These are phyloP conservation scores for Gossypium longicalyx DNA, from an alignment of 345 rosid genomes.

Conservation along the genomic window DNA sequence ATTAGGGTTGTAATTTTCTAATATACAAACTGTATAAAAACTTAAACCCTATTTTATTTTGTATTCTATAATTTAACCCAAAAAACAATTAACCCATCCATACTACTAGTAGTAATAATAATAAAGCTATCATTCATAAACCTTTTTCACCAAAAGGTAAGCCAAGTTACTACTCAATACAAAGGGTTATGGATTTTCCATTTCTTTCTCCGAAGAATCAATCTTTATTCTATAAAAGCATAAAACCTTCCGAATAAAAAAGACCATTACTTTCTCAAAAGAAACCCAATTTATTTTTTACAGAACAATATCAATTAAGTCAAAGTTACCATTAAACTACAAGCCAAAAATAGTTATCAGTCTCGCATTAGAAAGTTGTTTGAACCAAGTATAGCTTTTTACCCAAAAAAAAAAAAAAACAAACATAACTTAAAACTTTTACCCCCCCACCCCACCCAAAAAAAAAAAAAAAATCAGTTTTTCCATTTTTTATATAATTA, in stretches of 20 bases:
- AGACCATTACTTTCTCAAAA: constrained; percentile 5
- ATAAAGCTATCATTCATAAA: too few relatives aligned
- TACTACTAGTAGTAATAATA: too few relatives aligned
- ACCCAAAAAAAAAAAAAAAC: not conserved
- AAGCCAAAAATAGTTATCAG: not conserved
- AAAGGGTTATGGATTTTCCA: not conserved
- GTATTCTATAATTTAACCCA: too few relatives aligned
- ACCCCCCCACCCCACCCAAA: too few relatives aligned
- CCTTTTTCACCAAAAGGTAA: constrained; percentile 1
- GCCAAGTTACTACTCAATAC: not conserved
- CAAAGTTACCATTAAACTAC: not conserved
- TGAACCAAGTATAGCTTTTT: not conserved
- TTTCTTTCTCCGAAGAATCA: not conserved
- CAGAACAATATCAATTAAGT: not conserved
- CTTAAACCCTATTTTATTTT: too few relatives aligned
- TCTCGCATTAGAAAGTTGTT: not conserved
- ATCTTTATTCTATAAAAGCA: not conserved
- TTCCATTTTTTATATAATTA: not conserved
- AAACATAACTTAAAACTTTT: too few relatives aligned
- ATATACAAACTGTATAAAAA: too few relatives aligned
- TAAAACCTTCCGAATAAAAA: not conserved
- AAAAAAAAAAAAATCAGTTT: not conserved
- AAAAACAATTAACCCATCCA: too few relatives aligned
- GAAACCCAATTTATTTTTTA: not conserved
- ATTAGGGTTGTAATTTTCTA: too few relatives aligned